Evolutionary conservation across 306 rosid species (phyloP).

Genomic region (Glycine latifolia): DNA sequence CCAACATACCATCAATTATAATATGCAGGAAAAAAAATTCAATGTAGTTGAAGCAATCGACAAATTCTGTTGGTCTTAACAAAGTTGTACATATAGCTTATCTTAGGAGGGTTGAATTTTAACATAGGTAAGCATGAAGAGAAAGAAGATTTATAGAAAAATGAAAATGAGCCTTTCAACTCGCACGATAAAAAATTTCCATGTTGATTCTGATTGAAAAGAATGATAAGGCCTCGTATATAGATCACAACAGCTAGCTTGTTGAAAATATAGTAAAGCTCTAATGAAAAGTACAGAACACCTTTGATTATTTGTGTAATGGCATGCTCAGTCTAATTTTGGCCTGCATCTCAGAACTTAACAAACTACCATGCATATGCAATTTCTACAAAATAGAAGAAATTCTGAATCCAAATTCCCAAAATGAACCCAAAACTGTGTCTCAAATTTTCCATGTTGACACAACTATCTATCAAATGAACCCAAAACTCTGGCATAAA

Average conservation of each 20-base stretch:
- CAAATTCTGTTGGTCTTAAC: background rate
- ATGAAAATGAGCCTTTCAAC: background rate
- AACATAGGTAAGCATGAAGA: slow-evolving; percentile 8
- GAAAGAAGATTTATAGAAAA: background rate
- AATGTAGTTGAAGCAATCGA: slow-evolving; percentile 31
- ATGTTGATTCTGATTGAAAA: background rate
- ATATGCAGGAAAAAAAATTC: background rate
- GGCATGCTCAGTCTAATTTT: background rate
- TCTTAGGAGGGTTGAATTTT: background rate
- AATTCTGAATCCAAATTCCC: background rate
- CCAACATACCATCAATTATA: slow-evolving; percentile 17
- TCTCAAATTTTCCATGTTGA: background rate
- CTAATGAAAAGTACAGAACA: background rate
- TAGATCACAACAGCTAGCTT: background rate
- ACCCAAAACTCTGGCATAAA: background rate
- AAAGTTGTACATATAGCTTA: background rate
- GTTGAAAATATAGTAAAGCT: background rate
- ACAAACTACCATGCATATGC: background rate
- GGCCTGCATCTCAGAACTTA: background rate
- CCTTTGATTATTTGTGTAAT: background rate
- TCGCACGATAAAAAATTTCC: background rate
- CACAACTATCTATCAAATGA: slow-evolving; percentile 1
- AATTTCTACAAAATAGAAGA: slow-evolving; percentile 1
- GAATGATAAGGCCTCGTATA: background rate
- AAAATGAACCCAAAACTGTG: background rate